These are phyloP conservation scores for Aspergillus tamarii DNA, from an alignment of 2,329 filamentous ascomycete species.

Conservation along the genomic window DNA sequence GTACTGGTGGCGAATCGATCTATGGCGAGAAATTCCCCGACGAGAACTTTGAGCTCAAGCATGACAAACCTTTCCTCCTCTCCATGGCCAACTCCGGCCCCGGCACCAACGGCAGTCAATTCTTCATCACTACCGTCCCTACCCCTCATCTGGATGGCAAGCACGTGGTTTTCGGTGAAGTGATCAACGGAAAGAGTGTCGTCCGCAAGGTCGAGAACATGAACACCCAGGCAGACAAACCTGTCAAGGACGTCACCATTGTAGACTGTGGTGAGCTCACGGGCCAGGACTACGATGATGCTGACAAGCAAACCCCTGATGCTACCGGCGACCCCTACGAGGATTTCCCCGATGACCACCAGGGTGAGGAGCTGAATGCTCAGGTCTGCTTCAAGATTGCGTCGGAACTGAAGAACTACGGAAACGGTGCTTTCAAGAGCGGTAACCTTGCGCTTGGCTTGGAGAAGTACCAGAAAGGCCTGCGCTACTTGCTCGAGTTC, in stretches of 20 bases:
- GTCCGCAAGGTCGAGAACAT: slow-evolving; percentile 89
- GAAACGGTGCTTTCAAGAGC: slow-evolving; percentile 88
- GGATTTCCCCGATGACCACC: slow-evolving; percentile 87
- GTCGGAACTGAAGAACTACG: slow-evolving; percentile 83
- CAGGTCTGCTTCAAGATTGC: slow-evolving; percentile 76
- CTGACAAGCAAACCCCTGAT: slow-evolving; percentile 72
- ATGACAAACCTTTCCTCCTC: slow-evolving; percentile 88
- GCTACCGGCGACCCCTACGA: slow-evolving; percentile 88
- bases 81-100: slow-evolving; percentile 98
- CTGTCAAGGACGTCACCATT: slow-evolving; percentile 72
- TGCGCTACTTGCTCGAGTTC: slow-evolving; percentile 87
- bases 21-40: slow-evolving; percentile 97
- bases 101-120: slow-evolving; percentile 94
- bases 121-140: slow-evolving; percentile 95
- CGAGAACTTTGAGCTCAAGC: slow-evolving; percentile 91
- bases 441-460: slow-evolving; percentile 72
- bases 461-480: slow-evolving; percentile 91
- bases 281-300: slow-evolving; percentile 68
- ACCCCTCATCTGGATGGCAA: slow-evolving; percentile 95
- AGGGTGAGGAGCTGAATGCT: slow-evolving; percentile 65
- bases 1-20: slow-evolving; percentile 94
- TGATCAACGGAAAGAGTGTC: slow-evolving; percentile 88
- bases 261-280: slow-evolving; percentile 83
- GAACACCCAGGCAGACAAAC: slow-evolving; percentile 77
- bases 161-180: slow-evolving; percentile 96